Base-by-base conservation (phyloP, 345 rosid genomes). In the Toxicodendron radicans region DNA sequence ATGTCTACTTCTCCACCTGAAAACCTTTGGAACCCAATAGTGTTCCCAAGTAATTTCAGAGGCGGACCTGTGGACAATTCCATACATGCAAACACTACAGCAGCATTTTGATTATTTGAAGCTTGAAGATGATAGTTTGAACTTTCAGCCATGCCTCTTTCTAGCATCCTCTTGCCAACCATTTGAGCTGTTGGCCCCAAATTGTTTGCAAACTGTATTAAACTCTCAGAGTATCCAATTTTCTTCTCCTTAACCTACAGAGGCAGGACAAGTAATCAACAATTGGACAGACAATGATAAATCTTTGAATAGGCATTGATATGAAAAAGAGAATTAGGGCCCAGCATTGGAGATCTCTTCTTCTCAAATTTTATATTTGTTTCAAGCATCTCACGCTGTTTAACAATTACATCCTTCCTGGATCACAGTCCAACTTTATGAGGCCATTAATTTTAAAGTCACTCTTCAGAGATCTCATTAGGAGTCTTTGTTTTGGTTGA, bases 141-240 rank as follows among this genome's bases (percentile, higher is more conserved):
- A 32, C 30, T 43, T 35, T 17, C 77, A 23, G 76, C 76, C 49
- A 10, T 33, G 11, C 23, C 33, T 27, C 56, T n/a, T 43, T 6
- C 13, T 41, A 79, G 24, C 77, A 66, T 79, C 73, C 61, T 53
- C 71, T 30, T 64, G 51, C 79, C 57, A 72, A 72, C 77, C 73
- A 17, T 56, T 53, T 79, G 79, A 66, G 73, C 79, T 23, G 79
- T 68, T 66, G 79, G 71, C 58, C 83, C 77, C 70, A 79, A 72
- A 67, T 72, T 72, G 16, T 72, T 60, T 24, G 60, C 69, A 72
- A 75, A 79, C 60, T 17, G 52, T 61, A 61, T 54, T 59, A 79
- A 54, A 73, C 83, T 79, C 62, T 67, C 58, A 33, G 53, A 49
- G 64, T 68, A 72, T 56, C 74, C 74, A 51, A 35, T 1, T 57